Base-by-base conservation (phyloP, 2,329 filamentous ascomycete species). In the Leptographium procerum region DNA sequence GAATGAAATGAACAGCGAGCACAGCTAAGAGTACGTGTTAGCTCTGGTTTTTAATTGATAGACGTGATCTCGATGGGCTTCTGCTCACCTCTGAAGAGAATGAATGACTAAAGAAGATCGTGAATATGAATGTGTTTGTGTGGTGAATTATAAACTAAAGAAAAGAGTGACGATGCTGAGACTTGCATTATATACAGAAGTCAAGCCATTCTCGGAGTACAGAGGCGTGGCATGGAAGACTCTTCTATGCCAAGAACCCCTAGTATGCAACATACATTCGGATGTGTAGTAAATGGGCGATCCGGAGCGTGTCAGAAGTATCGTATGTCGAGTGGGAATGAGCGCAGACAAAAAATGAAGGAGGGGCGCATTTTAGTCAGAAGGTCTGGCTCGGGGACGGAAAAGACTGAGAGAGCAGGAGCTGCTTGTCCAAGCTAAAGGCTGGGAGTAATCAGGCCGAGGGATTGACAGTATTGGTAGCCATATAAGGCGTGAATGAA, bases 1-100 rank as follows among this genome's bases (percentile, higher is more conserved):
- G 72, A 75, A 65, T 70, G 71, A 73, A 73, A 67, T 61, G 69
- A 74, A 75, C 70, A 72, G 70, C 67, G 75, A 77, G 75, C 75
- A 75, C 75, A 77, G 75, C 75, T 77, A 62, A 61, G 58, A 26
- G 19, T 19, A 28, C 31, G 31, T 50, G 36, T 53, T 52, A 50
- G 47, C 4, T 22, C 40, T 43, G 40, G 3, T 7, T 22, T 22
- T 8, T n/a, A 5, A 48, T 53, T 24, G 54, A 51, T 24, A 1
- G 11, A 24, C 45, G 31, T 52, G 40, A 31, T 36, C 11, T 36
- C 5, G 45, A 48, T 48, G n/a, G 4, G 22, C n/a, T 24, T 31
- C 8, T 8, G 55, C 71, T 69, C 67, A 76, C 75, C 75, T 77
- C 74, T 43, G 40, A n/a, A 73, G 67, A 65, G 69, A 76, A 73